Evolutionary conservation across 192 early-diverging fungal species (phyloP), one percentile per base, ranked within the genome.

Genomic region (Coemansia aciculifera): DNA sequence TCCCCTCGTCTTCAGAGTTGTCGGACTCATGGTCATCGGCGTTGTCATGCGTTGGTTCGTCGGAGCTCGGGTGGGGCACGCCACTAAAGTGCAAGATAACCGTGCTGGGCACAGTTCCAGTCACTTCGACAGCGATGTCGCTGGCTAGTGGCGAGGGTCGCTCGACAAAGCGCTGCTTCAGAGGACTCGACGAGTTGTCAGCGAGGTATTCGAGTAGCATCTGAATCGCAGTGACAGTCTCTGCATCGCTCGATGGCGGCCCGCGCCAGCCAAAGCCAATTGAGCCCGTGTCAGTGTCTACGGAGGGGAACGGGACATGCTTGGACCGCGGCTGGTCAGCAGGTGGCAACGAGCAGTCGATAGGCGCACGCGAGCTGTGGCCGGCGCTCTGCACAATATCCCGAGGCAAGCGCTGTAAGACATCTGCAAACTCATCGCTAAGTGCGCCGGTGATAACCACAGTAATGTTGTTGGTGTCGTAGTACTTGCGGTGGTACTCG

Each of bases 161-260:
- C 76, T 95, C 93, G 6, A 92, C 89, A 89, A 94, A 94, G 27
- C 77, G 85, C 73, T 91, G 92, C 36, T 83, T 73, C 48, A 93
- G 86, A 5, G 90, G 91, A 29, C 88, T 89, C 3, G 91, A 88
- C 15, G 89, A 69, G 17, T 83, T 86, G 38, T 92, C 91, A 10
- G 86, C 84, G 59, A 95, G 71, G 62, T 87, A 94, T 6, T 89
- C 85, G 48, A 90, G 72, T 43, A 95, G 71, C 34, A 95, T 87
- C 56, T 93, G 88, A 4, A 94, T 64, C 1, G 89, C 89, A 10
- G 87, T 62, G 46, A 83, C 77, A 2, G 85, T 85, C 37, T 85
- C 78, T 7, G 89, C 67, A 56, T 94, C 90, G 19, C 84, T 82
- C 0, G 86, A 79, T 6, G 54, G 70, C 9, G 94, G 94, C 0